Evolutionary conservation across 441 rosid species (phyloP).

Genomic region (Cnidoscolus chayamansa): DNA sequence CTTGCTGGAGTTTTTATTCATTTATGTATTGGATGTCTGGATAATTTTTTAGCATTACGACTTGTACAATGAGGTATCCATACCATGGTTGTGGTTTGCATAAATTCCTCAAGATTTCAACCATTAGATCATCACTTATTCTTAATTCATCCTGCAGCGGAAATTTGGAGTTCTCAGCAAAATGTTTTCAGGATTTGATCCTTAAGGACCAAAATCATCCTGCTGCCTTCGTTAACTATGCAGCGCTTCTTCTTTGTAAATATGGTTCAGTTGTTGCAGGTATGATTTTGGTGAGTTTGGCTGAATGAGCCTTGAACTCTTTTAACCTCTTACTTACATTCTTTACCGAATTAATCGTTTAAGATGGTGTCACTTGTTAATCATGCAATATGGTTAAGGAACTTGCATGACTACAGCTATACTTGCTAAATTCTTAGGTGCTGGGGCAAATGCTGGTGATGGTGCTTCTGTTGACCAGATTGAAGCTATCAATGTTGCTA

Average conservation of each 20-base stretch:
- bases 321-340: not conserved
- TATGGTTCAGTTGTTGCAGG: conserved; percentile 75
- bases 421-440: conserved; percentile 49
- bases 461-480: conserved; percentile 50
- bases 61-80: not conserved
- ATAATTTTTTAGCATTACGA: not conserved
- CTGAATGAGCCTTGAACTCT: conserved; percentile 16
- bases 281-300: conserved; percentile 26
- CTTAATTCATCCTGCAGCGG: conserved; percentile 48
- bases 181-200: conserved; percentile 80
- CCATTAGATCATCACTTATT: not conserved
- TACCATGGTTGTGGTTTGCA: not conserved
- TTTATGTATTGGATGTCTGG: not conserved
- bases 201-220: conserved; percentile 91
- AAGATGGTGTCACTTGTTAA: conserved; percentile 11
- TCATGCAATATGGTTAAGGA: not conserved
- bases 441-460: conserved; percentile 74
- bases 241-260: conserved; percentile 72
- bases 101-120: conserved; percentile 4
- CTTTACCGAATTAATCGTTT: not conserved
- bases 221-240: conserved; percentile 76
- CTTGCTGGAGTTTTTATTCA: not conserved
- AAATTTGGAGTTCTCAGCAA: conserved; percentile 70
- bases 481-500: conserved; percentile 65
- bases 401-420: conserved; percentile 1